A percentile compares a stretch with the other conserved stretches of the same genome.
These are phyloP conservation scores for Coniochaeta hoffmannii DNA, from an alignment of 2,329 filamentous ascomycete genomes.

Conservation along the genomic window DNA sequence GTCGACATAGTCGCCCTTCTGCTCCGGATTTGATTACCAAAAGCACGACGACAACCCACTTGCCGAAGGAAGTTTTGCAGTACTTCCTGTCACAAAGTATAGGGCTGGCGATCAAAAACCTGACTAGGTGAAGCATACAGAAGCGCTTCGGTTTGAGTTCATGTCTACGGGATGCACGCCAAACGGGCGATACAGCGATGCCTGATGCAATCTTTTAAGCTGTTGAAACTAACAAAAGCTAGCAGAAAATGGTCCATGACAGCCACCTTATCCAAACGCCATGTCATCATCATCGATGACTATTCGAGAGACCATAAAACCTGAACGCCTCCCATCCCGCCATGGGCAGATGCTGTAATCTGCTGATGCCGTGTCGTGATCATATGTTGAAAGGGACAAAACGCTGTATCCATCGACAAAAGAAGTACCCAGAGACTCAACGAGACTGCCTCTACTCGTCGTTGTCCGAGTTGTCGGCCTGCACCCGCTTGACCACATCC, in stretches of 20 bases:
- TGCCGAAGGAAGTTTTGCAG: too few species aligned
- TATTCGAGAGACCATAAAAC: background rate
- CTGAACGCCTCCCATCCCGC: background rate
- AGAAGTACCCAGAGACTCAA: constrained; percentile 6
- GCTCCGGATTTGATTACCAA: too few species aligned
- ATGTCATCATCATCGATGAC: background rate
- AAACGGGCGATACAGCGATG: background rate
- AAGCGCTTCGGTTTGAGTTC: too few species aligned
- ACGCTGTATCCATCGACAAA: background rate
- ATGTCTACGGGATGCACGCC: too few species aligned
- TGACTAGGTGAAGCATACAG: too few species aligned
- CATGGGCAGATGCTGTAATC: background rate
- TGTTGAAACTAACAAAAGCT: background rate
- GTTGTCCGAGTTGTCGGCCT: constrained; percentile 42
- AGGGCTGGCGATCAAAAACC: too few species aligned
- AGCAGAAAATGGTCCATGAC: background rate
- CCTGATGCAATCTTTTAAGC: background rate
- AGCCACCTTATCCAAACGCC: constrained; percentile 7
- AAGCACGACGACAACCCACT: too few species aligned
- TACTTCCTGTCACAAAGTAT: too few species aligned
- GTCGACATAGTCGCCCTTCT: too few species aligned
- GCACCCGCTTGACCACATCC: constrained; percentile 75
- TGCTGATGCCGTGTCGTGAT: constrained; percentile 1
- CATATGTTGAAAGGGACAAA: background rate
- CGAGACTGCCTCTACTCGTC: constrained; percentile 9